phyloP scores from a whole-genome alignment of 1,139 yeast species.

The Magnusiomyces suaveolens region DNA sequence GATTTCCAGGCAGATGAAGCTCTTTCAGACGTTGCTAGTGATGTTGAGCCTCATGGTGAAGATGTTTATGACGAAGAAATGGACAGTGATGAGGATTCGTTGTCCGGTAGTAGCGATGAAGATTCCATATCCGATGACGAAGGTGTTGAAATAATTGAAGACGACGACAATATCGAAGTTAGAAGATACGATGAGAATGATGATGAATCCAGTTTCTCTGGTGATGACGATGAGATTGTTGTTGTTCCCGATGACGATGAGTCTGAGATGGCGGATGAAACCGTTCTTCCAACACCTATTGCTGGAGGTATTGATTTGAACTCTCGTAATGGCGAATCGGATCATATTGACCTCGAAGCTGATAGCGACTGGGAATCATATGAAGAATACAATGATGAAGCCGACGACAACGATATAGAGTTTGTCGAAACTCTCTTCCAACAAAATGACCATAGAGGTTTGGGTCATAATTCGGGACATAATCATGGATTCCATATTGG shows the following conservation, averaged over 20 bases:
- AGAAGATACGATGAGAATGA: neutral
- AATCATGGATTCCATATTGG: neutral
- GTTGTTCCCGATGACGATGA: neutral
- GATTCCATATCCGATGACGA: conserved; percentile 31
- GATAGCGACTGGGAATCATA: conserved; percentile 25
- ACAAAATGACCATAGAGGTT: conserved; percentile 17
- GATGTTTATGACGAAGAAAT: conserved; percentile 25
- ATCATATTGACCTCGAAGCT: conserved; percentile 15
- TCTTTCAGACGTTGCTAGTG: conserved; percentile 29
- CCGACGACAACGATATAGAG: conserved; percentile 24
- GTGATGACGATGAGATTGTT: conserved; percentile 5
- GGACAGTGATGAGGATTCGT: conserved; percentile 16
- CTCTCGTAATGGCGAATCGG: neutral
- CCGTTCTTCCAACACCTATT: neutral
- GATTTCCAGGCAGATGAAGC: conserved; percentile 28
- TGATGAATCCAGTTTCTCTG: conserved; percentile 2
- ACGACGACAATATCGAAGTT: conserved; percentile 11
- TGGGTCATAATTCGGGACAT: conserved; percentile 13
- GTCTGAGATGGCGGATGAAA: neutral
- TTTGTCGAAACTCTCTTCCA: conserved; percentile 16
- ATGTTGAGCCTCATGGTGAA: conserved; percentile 28
- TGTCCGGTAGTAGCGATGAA: conserved; percentile 27
- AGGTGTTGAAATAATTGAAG: conserved; percentile 22
- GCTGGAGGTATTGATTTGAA: conserved; percentile 26
- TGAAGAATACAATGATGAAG: conserved; percentile 26